Conservation (phyloP, 2,329 filamentous ascomycete species). For the Rhinocladiella mackenziei region DNA sequence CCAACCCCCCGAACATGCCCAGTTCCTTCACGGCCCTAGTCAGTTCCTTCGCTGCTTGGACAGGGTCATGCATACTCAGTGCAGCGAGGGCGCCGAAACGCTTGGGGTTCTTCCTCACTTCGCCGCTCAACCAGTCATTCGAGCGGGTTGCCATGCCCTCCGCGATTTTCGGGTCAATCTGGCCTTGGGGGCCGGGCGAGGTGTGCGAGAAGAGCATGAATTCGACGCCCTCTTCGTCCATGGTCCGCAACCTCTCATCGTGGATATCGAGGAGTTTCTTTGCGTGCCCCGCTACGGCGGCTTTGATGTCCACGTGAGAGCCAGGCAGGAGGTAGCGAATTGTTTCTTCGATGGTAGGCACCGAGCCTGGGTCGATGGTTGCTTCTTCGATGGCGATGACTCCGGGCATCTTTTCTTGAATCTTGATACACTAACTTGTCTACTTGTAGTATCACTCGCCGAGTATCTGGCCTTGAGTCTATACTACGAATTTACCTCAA, state of each 20-base stretch:
- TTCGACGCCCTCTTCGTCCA: conserved; percentile 26
- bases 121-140: conserved; percentile 25
- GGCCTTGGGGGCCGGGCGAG: conserved; percentile 27
- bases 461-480: no score
- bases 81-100: conserved; percentile 45
- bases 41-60: conserved; percentile 37
- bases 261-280: conserved; percentile 6
- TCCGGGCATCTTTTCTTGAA: no score
- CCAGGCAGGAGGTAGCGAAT: no score
- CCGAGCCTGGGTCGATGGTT: no score
- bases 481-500: no score
- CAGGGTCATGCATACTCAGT: conserved; percentile 37
- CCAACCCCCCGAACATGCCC: conserved; percentile 59
- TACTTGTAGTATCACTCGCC: no score
- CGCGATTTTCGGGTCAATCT: conserved; percentile 23
- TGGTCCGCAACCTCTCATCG: conserved; percentile 4
- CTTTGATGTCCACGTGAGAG: no score
- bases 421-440: no score
- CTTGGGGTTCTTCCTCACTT: conserved; percentile 34
- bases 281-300: no score
- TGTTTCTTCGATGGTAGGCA: no score
- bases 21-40: conserved; percentile 48
- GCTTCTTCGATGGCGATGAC: no score
- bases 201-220: conserved; percentile 27
- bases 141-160: conserved; percentile 23